Evolutionary conservation across 1,284 basidiomycete species (phyloP), one percentile per base, ranked within the genome.

Genomic region (Puccinia coronata): DNA sequence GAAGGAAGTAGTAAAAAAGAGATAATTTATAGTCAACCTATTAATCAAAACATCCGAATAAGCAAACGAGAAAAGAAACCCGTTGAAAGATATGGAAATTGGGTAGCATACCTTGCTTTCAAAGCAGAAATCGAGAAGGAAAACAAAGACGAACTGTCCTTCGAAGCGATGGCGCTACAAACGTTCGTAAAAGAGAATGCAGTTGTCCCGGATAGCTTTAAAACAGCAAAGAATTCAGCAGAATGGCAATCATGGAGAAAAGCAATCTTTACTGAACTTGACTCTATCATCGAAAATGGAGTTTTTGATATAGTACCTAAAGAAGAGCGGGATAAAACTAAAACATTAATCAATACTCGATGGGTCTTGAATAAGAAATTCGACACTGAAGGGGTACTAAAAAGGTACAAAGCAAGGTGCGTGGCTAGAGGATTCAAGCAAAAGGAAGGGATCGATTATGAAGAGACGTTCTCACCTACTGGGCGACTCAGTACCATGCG

Each of bases 401-500:
- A 79, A 55, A 69, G 65, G 16, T 79, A 70, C 5, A 69, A 79
- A 47, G 76, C 76, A 5, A 55, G 65, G 31, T 79, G 76, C 59
- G 76, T 79, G 25, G 65, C 76, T 20, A 51, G 76, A 70, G 76
- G 76, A 1, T 79, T 79, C 36, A 69, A 70, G 25, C 76, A 79
- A 59, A 70, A 79, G 55, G 65, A 70, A 25, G 76, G 76, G 6
- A 79, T 70, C 20, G 49, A 79, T 41, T 79, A 65, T 36, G 51
- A 79, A 31, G 76, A 79, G 57, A 79, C 76, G 0, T 79, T 79
- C 49, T 79, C 76, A 59, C 76, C 76, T 2, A 79, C 76, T 34
- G 53, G 63, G 43, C 63, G 53, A 39, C 39, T 79, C 6, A 57
- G 49, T 34, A 79, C 63, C 31, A 41, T 79, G 39, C 23, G 51